Base-by-base conservation (phyloP, 352 stramenopile genomes). In the Peronospora belbahrii region DNA sequence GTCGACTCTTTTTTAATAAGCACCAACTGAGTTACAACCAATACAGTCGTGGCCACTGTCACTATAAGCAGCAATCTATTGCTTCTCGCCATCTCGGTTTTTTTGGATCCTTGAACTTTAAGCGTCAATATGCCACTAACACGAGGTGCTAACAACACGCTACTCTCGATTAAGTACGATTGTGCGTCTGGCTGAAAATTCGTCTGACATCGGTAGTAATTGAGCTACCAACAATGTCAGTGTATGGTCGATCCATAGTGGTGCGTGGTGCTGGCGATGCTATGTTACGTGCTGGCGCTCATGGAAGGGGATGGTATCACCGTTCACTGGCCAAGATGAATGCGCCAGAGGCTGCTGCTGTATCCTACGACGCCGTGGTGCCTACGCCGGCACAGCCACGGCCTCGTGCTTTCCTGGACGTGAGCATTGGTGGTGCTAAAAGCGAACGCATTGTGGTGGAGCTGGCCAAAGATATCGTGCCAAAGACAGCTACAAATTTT, bases 311-410 rank as follows among this genome's bases (percentile, higher is more conserved):
- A 13, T 93, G 81, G 81, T 93, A 81, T 61, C 74, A 93, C 61
- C 74, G 79, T 35, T 85, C 78, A 19, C 54, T 93, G 36, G 66
- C 69, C 30, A 93, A 93, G 62, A 88, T 93, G 76, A 90, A 93
- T 44, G 59, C 76, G 22, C 74, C 76, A 0, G 64, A 77, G 49
- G 56, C 73, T 7, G 73, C 70, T 3, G 10, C 48, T 1, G 63
- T 76, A 15, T 54, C 70, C 33, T 93, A 90, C 59, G 81, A 93
- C 49, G 68, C 65, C 4, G 76, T 81, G 18, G 72, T 79, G 34
- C 67, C 76, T 6, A 60, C 67, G 22, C 76, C 81, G 0, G 39
- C 63, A 20, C 49, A 68, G 54, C 54, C 76, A 6, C 81, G 81
- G 9, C 78, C 81, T 18, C 74, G 74, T 42, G 81, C 77, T 18